phyloP scores from a whole-genome alignment of 768 basidiomycete genomes.

The Brasilioporus rufonigricans region DNA sequence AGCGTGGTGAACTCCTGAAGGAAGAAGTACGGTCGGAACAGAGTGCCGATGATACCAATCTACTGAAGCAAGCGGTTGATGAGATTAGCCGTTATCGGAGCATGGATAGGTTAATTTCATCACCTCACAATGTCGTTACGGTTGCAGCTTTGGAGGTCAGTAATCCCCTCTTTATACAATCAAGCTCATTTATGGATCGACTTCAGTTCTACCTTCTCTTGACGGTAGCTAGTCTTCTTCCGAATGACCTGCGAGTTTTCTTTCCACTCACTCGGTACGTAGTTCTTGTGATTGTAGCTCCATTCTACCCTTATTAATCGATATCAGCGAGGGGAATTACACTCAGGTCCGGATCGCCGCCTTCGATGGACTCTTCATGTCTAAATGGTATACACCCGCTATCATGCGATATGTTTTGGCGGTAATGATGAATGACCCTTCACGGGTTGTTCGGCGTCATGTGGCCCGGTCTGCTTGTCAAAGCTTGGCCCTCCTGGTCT shows the following conservation, averaged over 20 bases:
- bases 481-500: constrained; percentile 79
- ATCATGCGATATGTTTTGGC: constrained; percentile 87
- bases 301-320: constrained; percentile 8
- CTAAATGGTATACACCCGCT: constrained; percentile 80
- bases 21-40: constrained; percentile 66
- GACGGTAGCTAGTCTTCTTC: constrained; percentile 72
- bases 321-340: constrained; percentile 84
- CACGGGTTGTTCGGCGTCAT: constrained; percentile 77
- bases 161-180: constrained; percentile 5
- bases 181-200: constrained; percentile 5
- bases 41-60: constrained; percentile 62
- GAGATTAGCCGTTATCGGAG: constrained; percentile 91
- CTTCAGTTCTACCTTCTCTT: constrained; percentile 76
- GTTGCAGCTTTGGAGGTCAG: constrained; percentile 86
- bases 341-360: constrained; percentile 89
- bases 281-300: not conserved
- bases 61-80: constrained; percentile 70
- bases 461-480: constrained; percentile 85
- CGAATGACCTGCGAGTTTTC: constrained; percentile 74
- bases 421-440: constrained; percentile 84
- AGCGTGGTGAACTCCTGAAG: constrained; percentile 73
- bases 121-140: constrained; percentile 91
- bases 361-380: constrained; percentile 90
- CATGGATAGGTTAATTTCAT: constrained; percentile 94
- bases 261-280: constrained; percentile 86